These are phyloP conservation scores for Calcarisporium arbuscula DNA, from an alignment of 2,329 filamentous ascomycete genomes.

Conservation along the genomic window DNA sequence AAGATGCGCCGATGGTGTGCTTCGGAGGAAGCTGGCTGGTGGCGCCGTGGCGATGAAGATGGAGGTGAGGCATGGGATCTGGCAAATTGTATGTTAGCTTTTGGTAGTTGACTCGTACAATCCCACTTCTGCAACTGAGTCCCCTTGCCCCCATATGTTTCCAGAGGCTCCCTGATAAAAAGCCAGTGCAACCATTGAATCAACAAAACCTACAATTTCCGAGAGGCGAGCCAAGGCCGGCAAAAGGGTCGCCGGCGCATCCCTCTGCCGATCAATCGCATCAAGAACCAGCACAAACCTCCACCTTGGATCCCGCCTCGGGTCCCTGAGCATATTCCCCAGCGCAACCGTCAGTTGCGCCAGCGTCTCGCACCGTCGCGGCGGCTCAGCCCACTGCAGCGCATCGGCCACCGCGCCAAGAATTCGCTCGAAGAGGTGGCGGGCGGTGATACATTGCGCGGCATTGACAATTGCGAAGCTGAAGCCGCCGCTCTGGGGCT, in stretches of 20 bases:
- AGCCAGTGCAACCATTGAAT: background rate
- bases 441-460: slow-evolving; percentile 68
- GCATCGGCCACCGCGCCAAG: slow-evolving; percentile 51
- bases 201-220: slow-evolving; percentile 57
- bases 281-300: slow-evolving; percentile 83
- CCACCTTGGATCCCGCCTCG: slow-evolving; percentile 27
- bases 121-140: too few relatives aligned
- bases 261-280: slow-evolving; percentile 76
- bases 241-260: slow-evolving; percentile 70
- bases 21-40: slow-evolving; percentile 61
- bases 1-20: slow-evolving; percentile 66
- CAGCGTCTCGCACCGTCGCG: slow-evolving; percentile 70
- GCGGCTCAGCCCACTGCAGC: slow-evolving; percentile 32
- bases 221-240: slow-evolving; percentile 76
- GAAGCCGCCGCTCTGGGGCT: slow-evolving; percentile 26
- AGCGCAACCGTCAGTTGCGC: slow-evolving; percentile 71
- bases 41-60: slow-evolving; percentile 73
- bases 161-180: background rate
- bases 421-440: slow-evolving; percentile 71
- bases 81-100: slow-evolving; percentile 2
- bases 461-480: slow-evolving; percentile 60
- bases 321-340: slow-evolving; percentile 51
- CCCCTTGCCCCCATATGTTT: too few relatives aligned
- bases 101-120: background rate
- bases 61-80: slow-evolving; percentile 75